Conservation (phyloP, 352 stramenopile genomes). For the Blastocystis sp. region DNA sequence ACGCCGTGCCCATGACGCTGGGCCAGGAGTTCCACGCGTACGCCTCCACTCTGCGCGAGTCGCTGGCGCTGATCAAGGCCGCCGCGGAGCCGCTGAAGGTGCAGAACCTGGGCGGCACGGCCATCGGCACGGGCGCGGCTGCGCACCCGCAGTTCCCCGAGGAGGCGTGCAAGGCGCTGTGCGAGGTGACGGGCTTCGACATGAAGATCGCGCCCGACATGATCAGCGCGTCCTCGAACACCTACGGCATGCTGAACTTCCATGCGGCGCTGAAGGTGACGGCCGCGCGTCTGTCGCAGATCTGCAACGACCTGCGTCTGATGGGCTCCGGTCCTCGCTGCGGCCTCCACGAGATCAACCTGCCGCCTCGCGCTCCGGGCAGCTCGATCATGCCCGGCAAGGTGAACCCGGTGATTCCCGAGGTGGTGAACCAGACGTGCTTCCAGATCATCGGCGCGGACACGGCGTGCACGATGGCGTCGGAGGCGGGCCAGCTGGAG, state of each 20-base stretch:
- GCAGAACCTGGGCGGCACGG: slow-evolving; percentile 76
- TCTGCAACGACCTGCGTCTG: background rate
- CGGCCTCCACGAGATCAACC: no score
- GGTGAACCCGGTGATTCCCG: no score
- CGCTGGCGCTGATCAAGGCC: slow-evolving; percentile 74
- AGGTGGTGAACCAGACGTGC: no score
- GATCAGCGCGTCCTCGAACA: slow-evolving; percentile 48
- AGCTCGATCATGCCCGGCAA: no score
- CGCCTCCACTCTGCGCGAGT: slow-evolving; percentile 74
- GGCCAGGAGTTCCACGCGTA: no score
- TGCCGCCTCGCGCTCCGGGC: no score
- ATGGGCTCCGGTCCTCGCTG: no score
- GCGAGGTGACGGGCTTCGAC: slow-evolving; percentile 55
- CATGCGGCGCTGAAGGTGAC: slow-evolving; percentile 34
- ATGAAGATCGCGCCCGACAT: slow-evolving; percentile 43
- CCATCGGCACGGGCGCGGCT: slow-evolving; percentile 75
- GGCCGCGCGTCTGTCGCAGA: slow-evolving; percentile 21
- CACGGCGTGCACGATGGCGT: slow-evolving; percentile 52
- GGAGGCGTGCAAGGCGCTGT: slow-evolving; percentile 31
- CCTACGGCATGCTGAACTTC: slow-evolving; percentile 54
- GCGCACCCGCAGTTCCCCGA: slow-evolving; percentile 29
- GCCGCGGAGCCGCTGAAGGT: slow-evolving; percentile 75
- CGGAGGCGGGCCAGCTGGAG: no score
- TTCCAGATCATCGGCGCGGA: slow-evolving; percentile 4
- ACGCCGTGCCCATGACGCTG: slow-evolving; percentile 75